Conservation (phyloP, 2,329 filamentous ascomycete genomes). For the Sporothrix pallida region DNA sequence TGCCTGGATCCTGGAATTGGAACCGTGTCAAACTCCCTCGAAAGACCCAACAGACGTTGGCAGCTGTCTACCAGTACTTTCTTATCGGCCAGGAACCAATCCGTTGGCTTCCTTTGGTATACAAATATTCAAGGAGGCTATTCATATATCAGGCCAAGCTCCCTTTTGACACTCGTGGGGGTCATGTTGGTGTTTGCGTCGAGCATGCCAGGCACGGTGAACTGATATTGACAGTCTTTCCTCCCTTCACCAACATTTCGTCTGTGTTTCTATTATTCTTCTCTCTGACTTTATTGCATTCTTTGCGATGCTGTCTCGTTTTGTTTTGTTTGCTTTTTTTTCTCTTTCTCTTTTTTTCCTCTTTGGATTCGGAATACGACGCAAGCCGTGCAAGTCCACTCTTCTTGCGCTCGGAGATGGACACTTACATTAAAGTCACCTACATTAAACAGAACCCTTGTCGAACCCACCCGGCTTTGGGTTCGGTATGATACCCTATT, state of each 20-base stretch:
- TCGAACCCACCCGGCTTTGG: background rate
- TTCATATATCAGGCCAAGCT: no score
- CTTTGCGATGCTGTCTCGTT: background rate
- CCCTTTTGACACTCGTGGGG: background rate
- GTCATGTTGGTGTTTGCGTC: background rate
- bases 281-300: background rate
- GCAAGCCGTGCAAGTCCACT: background rate
- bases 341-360: background rate
- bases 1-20: slow-evolving; percentile 5
- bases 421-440: no score
- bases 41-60: background rate
- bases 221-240: background rate
- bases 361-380: slow-evolving; percentile 2
- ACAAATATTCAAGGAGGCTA: no score
- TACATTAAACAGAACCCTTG: background rate
- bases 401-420: background rate
- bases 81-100: background rate
- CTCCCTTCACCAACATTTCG: background rate
- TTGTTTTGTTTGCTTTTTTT: background rate
- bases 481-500: slow-evolving; percentile 7
- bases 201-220: background rate
- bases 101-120: background rate
- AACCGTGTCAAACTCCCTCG: background rate
- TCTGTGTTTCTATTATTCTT: background rate
- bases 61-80: background rate